Base-by-base conservation (phyloP, 2,329 filamentous ascomycete genomes). In the Botrytis galanthina region DNA sequence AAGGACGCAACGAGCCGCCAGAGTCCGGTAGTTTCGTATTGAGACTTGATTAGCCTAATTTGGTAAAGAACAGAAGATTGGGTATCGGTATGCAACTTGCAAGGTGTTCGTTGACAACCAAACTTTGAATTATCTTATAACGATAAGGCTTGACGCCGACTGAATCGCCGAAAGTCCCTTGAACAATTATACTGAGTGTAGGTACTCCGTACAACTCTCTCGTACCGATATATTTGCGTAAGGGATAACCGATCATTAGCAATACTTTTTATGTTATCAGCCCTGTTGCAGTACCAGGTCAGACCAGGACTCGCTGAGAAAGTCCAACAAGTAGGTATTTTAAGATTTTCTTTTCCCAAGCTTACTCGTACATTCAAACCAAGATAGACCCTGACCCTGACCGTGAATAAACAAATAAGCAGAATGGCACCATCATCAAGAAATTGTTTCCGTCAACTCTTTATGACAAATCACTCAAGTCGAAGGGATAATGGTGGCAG, bases 361-460 rank as follows among this genome's bases (percentile, higher is more conserved):
- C 22, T 20, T 54, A 51, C n/a, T 35, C 46, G 26, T 22, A n/a
- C 46, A 39, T 7, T 39, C 32, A 51, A 39, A 29, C 48, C 1
- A 16, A 32, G 4, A 37, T 35, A 16, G 26, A 39, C 29, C 37
- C 37, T 20, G 10, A 39, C 66, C 42, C 37, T 22, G 10, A 39
- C 66, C 32, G 22, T 39, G 6, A 46, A 14, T 12, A 62, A 18
- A 57, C 14, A 57, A 29, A 35, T 14, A 37, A 61, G 20, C 54
- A 70, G 26, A 32, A 70, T 70, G 68, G 20, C 54, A 16, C n/a
- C n/a, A 46, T 8, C 8, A 37, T 61, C 68, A 22, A 61, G 68
- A n/a, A 70, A 46, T n/a, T 70, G 68, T 20, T 61, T 70, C 39
- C 22, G 18, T 35, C 20, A 46, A 26, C 60, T 70, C 54, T 62